Base-by-base conservation (phyloP, 75 land plant genomes). In the Adiantum capillusveneris region DNA sequence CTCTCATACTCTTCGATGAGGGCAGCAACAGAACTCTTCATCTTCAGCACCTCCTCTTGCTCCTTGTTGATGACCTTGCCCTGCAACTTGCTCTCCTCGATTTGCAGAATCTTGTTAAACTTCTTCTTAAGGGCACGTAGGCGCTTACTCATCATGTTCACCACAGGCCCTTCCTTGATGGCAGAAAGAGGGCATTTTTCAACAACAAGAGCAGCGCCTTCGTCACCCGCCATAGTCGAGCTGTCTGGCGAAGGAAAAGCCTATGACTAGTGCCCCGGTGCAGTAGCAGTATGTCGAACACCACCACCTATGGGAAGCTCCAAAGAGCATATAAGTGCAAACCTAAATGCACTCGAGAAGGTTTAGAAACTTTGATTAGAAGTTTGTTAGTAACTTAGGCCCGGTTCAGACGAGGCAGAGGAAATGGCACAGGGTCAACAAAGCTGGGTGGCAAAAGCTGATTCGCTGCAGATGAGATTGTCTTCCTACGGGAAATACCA, bases 1-100 rank as follows among this genome's bases (percentile, higher is more conserved):
- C 74, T 79, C 69, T 94, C 96, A 45, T 84, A 81, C 78, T 90
- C 98, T 24, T 94, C 96, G 63, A 94, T 86, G 58, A 81, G 79
- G 44, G 73, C 68, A n/a, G 65, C 28, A 55, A 94, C 79, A 48
- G 60, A 51, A 25, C 77, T 69, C 70, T 95, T 95, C 59, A 83
- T 77, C 57, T 78, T 81, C 45, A 90, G 76, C 31, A 84, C 76
- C 21, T 95, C 99, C 60, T 90, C 91, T 63, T 95, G 99, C 78
- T 95, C 92, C 65, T 80, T 86, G 86, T 90, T 86, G 44, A 95
- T 67, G 52, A 72, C 41, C 56, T 90, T 94, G 0, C 98, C 98
- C 31, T 83, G 85, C 31, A 83, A 57, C 53, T 78, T 37, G 36
- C 74, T 68, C 31, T 86, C 99, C 75, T 95, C 99, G 65, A 84